Base-by-base conservation (phyloP, 2,329 filamentous ascomycete genomes). In the Penicillium sp. region DNA sequence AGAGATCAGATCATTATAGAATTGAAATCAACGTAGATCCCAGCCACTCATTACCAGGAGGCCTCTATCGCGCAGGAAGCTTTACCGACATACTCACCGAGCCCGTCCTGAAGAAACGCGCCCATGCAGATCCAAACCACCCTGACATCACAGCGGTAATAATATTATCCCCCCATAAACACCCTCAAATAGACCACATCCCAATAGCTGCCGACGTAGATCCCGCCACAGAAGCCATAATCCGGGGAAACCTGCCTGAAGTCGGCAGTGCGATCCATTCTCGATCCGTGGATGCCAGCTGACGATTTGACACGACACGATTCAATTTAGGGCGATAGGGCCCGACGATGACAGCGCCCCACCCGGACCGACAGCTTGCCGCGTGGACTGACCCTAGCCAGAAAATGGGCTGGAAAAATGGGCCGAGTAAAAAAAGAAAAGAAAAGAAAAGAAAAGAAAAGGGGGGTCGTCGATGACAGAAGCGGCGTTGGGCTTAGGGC, bases 321-420 rank as follows among this genome's bases (percentile, higher is more conserved):
- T 10, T 57, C 61, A 64, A 56, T 28, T 35, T 33, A 42, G 38
- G 56, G 35, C 37, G 24, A 28, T 33, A 42, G 38, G 56, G 35
- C 37, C 60, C 24, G 15, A 9, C 38, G 17, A 44, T 42, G 45
- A 49, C 26, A 61, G 65, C 63, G 53, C 55, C 28, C 60, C 64
- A 57, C 51, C 28, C 60, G 62, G 58, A 30, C 55, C 38, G 54
- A 56, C 42, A 44, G 53, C 51, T 44, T 61, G 58, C 59, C 60
- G 60, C 37, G 59, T 67, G 59, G 64, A 61, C 61, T 64, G 62
- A 65, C 59, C 37, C 15, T 47, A n/a, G 28, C 7, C 12, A 17
- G 24, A 28, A 28, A 47, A 15, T 19, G 35, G 22, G 24, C 17
- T 9, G 13, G 33, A 38, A 15, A 24, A 19, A 22, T 3, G n/a